Evolutionary conservation across 192 early-diverging fungal genomes (phyloP).

Genomic region (Mortierella antarctica): DNA sequence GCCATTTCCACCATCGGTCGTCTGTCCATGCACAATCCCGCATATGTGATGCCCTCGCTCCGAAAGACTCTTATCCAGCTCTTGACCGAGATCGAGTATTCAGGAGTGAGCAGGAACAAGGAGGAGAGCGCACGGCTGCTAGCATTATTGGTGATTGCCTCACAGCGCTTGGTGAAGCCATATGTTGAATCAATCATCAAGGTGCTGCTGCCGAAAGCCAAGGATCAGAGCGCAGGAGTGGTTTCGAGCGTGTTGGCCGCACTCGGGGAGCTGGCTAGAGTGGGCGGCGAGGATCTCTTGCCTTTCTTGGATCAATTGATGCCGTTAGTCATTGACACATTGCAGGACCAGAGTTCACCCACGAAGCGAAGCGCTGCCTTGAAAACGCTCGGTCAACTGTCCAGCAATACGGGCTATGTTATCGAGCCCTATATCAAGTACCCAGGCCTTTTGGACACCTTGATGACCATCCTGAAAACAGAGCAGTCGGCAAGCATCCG

Average conservation of each 20-base stretch:
- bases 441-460: constrained; percentile 81
- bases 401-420: constrained; percentile 87
- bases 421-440: constrained; percentile 92
- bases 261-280: constrained; percentile 84
- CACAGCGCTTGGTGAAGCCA: constrained; percentile 86
- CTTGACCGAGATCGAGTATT: constrained; percentile 92
- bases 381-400: constrained; percentile 85
- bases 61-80: constrained; percentile 88
- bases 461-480: constrained; percentile 85
- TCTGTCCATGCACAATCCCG: constrained; percentile 87
- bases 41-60: constrained; percentile 91
- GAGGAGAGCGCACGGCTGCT: constrained; percentile 88
- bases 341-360: constrained; percentile 87
- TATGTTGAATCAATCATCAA: constrained; percentile 91
- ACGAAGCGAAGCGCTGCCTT: constrained; percentile 91
- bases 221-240: constrained; percentile 81
- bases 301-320: constrained; percentile 85
- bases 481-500: constrained; percentile 81
- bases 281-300: constrained; percentile 85
- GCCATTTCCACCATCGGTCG: constrained; percentile 90
- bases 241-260: constrained; percentile 83
- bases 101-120: constrained; percentile 81
- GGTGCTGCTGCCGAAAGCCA: constrained; percentile 84
- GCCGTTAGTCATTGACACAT: constrained; percentile 87
- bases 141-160: constrained; percentile 77